A percentile compares a stretch with the other conserved stretches of the same genome.
These are phyloP conservation scores for Chytriomyces sp. DNA, from an alignment of 192 early-diverging fungal species.

Conservation along the genomic window DNA sequence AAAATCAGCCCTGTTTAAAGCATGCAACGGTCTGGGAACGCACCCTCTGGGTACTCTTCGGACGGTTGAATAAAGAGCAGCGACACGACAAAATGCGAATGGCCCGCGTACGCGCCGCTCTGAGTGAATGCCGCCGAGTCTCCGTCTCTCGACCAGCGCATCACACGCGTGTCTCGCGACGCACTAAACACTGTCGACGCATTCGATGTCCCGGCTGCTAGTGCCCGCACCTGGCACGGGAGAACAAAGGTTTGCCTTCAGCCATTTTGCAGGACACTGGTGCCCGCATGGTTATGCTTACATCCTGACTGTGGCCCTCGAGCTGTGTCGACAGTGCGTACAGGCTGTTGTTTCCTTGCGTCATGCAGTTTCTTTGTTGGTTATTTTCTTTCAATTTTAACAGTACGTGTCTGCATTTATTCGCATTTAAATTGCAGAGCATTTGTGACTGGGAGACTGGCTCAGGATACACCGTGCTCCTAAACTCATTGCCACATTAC, in stretches of 20 bases:
- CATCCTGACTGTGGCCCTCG: constrained; percentile 29
- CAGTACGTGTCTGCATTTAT: too few relatives aligned
- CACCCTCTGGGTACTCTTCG: constrained; percentile 66
- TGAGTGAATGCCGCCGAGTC: constrained; percentile 58
- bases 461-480: too few relatives aligned
- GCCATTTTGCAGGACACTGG: not conserved
- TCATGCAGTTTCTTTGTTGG: too few relatives aligned
- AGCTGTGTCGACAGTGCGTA: constrained; percentile 17
- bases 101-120: constrained; percentile 62
- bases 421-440: too few relatives aligned
- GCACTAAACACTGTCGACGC: too few relatives aligned
- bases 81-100: constrained; percentile 81
- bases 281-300: not conserved
- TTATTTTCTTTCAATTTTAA: too few relatives aligned
- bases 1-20: not conserved
- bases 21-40: not conserved
- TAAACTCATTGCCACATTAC: too few relatives aligned
- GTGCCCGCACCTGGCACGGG: constrained; percentile 67
- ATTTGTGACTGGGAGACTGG: too few relatives aligned
- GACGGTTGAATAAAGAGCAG: constrained; percentile 67
- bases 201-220: constrained; percentile 49
- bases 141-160: constrained; percentile 72
- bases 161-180: too few relatives aligned
- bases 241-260: not conserved
- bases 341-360: not conserved